phyloP scores from a whole-genome alignment of 495 filamentous ascomycete species.

The Penicillium atrosanguineum region DNA sequence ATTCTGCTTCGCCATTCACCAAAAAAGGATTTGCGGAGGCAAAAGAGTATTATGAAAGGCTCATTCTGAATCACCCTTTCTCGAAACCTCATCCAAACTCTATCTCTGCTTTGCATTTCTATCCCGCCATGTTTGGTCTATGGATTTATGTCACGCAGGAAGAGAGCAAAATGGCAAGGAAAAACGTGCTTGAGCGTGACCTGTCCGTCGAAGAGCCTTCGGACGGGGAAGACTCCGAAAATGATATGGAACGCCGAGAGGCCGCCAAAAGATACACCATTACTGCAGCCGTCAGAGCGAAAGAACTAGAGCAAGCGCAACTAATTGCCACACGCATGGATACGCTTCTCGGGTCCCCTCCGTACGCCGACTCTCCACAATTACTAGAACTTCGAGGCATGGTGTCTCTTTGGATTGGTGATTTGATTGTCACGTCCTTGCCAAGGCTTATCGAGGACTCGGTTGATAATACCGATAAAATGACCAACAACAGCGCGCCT shows the following conservation, averaged over 20 bases:
- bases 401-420: slow-evolving; percentile 65
- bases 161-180: slow-evolving; percentile 38
- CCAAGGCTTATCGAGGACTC: slow-evolving; percentile 11
- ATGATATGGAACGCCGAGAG: slow-evolving; percentile 4
- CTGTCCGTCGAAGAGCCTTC: slow-evolving; percentile 24
- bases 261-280: slow-evolving; percentile 18
- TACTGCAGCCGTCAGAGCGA: slow-evolving; percentile 24
- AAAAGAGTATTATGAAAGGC: slow-evolving; percentile 61
- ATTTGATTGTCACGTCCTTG: slow-evolving; percentile 48
- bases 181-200: slow-evolving; percentile 21
- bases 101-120: slow-evolving; percentile 56
- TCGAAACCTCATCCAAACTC: slow-evolving; percentile 42
- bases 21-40: slow-evolving; percentile 54
- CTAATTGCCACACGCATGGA: slow-evolving; percentile 64
- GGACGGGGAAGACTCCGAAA: slow-evolving; percentile 28
- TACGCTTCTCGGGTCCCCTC: slow-evolving; percentile 57
- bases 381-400: slow-evolving; percentile 64
- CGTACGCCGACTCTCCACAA: slow-evolving; percentile 57
- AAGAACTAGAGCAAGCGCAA: slow-evolving; percentile 45
- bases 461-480: slow-evolving; percentile 19
- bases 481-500: slow-evolving; percentile 22
- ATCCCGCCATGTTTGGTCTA: slow-evolving; percentile 64
- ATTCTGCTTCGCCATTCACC: slow-evolving; percentile 34
- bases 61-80: slow-evolving; percentile 66
- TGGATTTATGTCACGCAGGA: slow-evolving; percentile 62